phyloP scores from a whole-genome alignment of 768 basidiomycete species.

The Agrocybe chaxingu region DNA sequence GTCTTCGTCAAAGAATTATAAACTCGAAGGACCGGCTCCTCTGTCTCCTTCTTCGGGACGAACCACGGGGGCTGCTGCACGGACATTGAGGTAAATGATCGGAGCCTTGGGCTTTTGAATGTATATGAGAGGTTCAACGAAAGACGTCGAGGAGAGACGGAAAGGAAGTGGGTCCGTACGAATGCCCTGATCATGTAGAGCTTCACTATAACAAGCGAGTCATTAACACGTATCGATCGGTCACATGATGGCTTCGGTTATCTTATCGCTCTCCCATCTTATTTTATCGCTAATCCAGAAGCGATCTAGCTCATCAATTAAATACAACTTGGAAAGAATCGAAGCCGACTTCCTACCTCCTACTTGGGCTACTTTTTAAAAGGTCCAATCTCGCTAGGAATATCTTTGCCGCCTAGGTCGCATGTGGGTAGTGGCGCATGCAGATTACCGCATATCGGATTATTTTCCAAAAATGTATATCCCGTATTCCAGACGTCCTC shows the following conservation, averaged over 20 bases:
- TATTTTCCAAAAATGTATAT: too few species aligned
- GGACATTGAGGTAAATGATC: conserved; percentile 39
- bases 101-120: conserved; percentile 2
- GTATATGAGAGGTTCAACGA: conserved; percentile 1
- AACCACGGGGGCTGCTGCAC: conserved; percentile 63
- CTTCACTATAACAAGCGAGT: conserved; percentile 3
- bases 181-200: conserved; percentile 23
- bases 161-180: conserved; percentile 14
- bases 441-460: too few species aligned
- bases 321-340: too few species aligned
- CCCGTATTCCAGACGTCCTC: too few species aligned
- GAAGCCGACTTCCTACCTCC: too few species aligned
- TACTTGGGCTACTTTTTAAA: too few species aligned
- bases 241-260: conserved; percentile 16
- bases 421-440: too few species aligned
- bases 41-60: conserved; percentile 33
- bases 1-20: conserved; percentile 92
- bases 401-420: too few species aligned
- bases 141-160: conserved; percentile 14
- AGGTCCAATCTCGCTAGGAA: too few species aligned
- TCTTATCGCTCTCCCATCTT: background rate
- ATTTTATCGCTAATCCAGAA: too few species aligned
- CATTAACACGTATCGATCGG: conserved; percentile 13
- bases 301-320: too few species aligned
- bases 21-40: conserved; percentile 72